phyloP scores from a whole-genome alignment of 2,329 filamentous ascomycete species.

The Orbilia brochopaga region DNA sequence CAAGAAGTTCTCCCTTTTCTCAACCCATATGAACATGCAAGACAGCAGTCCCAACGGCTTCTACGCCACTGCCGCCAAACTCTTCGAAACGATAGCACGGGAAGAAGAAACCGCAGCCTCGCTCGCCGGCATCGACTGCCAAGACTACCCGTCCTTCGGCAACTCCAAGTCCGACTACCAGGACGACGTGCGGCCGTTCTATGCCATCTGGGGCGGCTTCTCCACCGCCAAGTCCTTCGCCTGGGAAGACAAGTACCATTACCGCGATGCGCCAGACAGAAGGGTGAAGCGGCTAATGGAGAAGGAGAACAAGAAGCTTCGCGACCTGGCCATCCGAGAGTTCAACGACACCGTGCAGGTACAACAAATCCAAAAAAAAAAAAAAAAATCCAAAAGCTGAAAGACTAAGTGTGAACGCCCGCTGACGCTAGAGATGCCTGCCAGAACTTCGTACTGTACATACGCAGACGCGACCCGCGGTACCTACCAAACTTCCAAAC shows the following conservation, averaged over 20 bases:
- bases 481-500: constrained; percentile 78
- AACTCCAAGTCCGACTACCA: constrained; percentile 76
- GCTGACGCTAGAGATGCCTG: not conserved
- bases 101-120: constrained; percentile 80
- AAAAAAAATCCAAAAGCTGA: not conserved
- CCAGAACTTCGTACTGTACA: constrained; percentile 81
- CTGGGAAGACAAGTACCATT: constrained; percentile 85
- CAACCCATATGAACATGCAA: constrained; percentile 50
- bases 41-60: constrained; percentile 72
- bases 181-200: constrained; percentile 78
- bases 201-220: constrained; percentile 79
- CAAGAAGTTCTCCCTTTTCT: constrained; percentile 57
- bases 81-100: constrained; percentile 77
- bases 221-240: constrained; percentile 82
- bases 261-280: constrained; percentile 86
- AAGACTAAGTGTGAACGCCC: not conserved
- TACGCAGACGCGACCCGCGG: constrained; percentile 87
- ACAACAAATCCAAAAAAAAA: not conserved
- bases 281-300: constrained; percentile 84
- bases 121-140: constrained; percentile 67
- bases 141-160: constrained; percentile 83
- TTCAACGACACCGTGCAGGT: constrained; percentile 83
- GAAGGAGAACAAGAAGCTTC: constrained; percentile 85
- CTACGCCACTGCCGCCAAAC: constrained; percentile 76
- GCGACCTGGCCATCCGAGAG: constrained; percentile 81